Conservation (phyloP, 2,329 filamentous ascomycete genomes). For the Corinectria fuckeliana region DNA sequence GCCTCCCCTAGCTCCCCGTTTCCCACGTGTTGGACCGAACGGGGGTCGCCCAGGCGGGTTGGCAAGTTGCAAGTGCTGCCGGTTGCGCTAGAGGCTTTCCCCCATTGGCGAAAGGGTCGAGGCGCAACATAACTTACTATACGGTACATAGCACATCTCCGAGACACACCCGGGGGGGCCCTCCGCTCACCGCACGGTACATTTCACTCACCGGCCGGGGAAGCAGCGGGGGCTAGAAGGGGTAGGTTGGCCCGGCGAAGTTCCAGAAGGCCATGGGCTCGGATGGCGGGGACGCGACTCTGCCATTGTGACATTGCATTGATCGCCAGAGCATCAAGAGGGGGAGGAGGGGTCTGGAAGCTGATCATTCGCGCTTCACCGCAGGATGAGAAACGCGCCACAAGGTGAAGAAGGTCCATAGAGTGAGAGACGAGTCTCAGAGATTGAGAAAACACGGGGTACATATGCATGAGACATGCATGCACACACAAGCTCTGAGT, state of each 20-base stretch:
- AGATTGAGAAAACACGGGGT: not conserved
- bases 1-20: not conserved
- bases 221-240: not conserved
- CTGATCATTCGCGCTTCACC: not conserved
- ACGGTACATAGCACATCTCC: too few relatives aligned
- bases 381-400: not conserved
- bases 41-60: too few relatives aligned
- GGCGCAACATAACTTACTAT: too few relatives aligned
- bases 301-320: not conserved
- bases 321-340: not conserved
- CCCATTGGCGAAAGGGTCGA: too few relatives aligned
- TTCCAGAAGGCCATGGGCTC: not conserved
- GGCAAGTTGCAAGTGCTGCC: too few relatives aligned
- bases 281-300: not conserved
- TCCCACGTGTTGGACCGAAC: constrained; percentile 7
- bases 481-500: not conserved
- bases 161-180: too few relatives aligned
- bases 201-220: not conserved
- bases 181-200: too few relatives aligned
- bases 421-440: too few relatives aligned
- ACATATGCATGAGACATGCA: not conserved
- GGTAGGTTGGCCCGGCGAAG: not conserved
- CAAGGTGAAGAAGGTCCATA: not conserved
- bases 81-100: too few relatives aligned
- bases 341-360: not conserved